Evolutionary conservation across 257 asterid species (phyloP).

Genomic region (Nicotiana tomentosiformis): DNA sequence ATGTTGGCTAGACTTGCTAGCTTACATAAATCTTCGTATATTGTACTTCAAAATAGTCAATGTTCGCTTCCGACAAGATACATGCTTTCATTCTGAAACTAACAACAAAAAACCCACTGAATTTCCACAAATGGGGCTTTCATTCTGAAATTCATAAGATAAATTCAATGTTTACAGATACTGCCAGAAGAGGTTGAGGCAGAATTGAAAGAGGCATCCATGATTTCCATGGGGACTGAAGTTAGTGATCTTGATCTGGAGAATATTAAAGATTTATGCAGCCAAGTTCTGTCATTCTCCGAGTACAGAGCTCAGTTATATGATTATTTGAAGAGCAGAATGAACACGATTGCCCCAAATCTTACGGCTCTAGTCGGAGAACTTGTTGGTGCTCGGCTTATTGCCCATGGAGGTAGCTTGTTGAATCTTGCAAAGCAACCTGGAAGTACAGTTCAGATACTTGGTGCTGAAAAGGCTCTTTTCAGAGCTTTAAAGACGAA

Average conservation of each 20-base stretch:
- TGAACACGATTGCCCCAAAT: slow-evolving; percentile 92
- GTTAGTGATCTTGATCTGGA: slow-evolving; percentile 78
- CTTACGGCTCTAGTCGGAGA: slow-evolving; percentile 93
- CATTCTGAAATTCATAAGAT: background rate
- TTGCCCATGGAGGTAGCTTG: slow-evolving; percentile 94
- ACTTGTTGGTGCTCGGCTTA: slow-evolving; percentile 91
- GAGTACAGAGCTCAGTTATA: slow-evolving; percentile 82
- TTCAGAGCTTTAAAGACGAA: slow-evolving; percentile 87
- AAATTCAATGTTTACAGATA: slow-evolving; percentile 29
- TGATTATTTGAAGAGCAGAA: slow-evolving; percentile 79
- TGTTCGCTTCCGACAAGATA: background rate
- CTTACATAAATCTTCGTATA: background rate
- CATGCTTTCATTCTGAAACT: background rate
- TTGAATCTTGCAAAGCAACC: slow-evolving; percentile 93
- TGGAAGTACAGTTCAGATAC: slow-evolving; percentile 91
- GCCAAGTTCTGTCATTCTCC: slow-evolving; percentile 74
- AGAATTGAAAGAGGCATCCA: slow-evolving; percentile 79
- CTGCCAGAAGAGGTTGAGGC: slow-evolving; percentile 73
- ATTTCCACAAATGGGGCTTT: background rate
- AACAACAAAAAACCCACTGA: no score
- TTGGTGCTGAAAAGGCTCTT: slow-evolving; percentile 92
- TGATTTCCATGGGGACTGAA: slow-evolving; percentile 97
- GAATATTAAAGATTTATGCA: slow-evolving; percentile 78
- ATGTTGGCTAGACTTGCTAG: background rate
- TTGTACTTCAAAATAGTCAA: background rate